phyloP scores from a whole-genome alignment of 2,329 filamentous ascomycete species.

The Acrodontium crateriforme region DNA sequence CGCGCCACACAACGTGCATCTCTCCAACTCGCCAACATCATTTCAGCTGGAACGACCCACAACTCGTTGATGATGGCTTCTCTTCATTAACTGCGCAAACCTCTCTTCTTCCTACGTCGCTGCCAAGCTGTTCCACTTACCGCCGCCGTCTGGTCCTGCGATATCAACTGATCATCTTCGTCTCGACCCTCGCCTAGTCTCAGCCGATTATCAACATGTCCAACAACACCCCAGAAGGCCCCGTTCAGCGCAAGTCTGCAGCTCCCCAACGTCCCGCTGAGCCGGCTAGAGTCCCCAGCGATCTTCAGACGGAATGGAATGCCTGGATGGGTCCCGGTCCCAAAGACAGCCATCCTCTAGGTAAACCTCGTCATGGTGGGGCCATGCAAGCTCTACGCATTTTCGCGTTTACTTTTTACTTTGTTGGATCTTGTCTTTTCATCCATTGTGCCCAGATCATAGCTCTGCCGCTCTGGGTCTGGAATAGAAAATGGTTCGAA shows the following conservation, averaged over 20 bases:
- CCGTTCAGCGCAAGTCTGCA: conserved; percentile 13
- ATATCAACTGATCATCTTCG: too few relatives aligned
- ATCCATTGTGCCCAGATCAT: conserved; percentile 55
- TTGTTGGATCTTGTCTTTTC: conserved; percentile 28
- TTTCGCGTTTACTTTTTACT: conserved; percentile 31
- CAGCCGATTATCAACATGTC: conserved; percentile 5
- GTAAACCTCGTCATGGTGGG: conserved; percentile 28
- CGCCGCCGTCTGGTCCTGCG: too few relatives aligned
- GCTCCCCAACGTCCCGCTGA: neutral
- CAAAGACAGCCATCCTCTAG: conserved; percentile 16
- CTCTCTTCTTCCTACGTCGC: too few relatives aligned
- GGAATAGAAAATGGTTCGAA: conserved; percentile 64
- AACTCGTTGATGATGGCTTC: too few relatives aligned
- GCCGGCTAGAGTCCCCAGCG: conserved; percentile 3
- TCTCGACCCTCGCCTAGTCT: too few relatives aligned
- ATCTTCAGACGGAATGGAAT: conserved; percentile 7
- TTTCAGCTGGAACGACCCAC: too few relatives aligned
- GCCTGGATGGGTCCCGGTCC: conserved; percentile 6
- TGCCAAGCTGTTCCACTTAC: too few relatives aligned
- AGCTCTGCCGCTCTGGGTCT: conserved; percentile 57
- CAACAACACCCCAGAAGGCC: conserved; percentile 5
- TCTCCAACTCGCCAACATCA: too few relatives aligned
- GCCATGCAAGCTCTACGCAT: conserved; percentile 30
- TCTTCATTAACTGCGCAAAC: too few relatives aligned
- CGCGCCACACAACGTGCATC: too few relatives aligned